Evolutionary conservation across 306 rosid species (phyloP), one percentile per base, ranked within the genome.

Genomic region (Cucumis melo): DNA sequence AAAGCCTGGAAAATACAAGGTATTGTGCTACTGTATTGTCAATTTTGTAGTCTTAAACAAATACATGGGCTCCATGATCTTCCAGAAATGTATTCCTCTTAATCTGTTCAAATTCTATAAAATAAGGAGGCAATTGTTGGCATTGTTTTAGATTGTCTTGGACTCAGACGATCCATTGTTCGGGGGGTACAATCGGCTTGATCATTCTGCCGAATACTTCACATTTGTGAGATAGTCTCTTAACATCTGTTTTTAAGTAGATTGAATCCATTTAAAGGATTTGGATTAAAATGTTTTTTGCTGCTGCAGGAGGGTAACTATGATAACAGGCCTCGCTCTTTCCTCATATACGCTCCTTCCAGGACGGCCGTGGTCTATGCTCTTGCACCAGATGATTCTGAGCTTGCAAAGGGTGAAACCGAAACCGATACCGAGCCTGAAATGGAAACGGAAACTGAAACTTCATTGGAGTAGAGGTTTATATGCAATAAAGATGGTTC

Each of bases 1-100:
- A 76, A 80, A 81, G 91, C 88, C 93, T 12, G 99, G 99, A 82
- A 95, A 95, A 72, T 95, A 95, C 62, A 90, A 87, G 96, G 99
- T 95, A 88, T 74, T 39, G 10, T 73, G 11, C 5, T 46, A 14
- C 1, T 5, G 56, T 51, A 51, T 51, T 27, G 2, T 27, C 29
- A 27, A 27, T 27, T 79, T 58, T 36, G 11, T 19, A 12, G n/a
- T 55, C 64, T 80, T 74, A 68, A 76, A 39, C 56, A 13, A 3
- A 46, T 46, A 46, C 59, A 27, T 51, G 29, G 77, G 66, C 66
- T 75, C 75, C 59, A 38, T 27, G 41, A 23, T 44, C 38, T 68
- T 39, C 20, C 55, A 20, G 54, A 10, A 10, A 20, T 7, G 36
- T 12, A 21, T 42, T 5, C 10, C 53, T 39, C n/a, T 20, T 41